Percentiles rank a stretch among this genome's conserved stretches.
These are phyloP conservation scores for Prunus mume DNA, from an alignment of 306 rosid species.

Conservation along the genomic window DNA sequence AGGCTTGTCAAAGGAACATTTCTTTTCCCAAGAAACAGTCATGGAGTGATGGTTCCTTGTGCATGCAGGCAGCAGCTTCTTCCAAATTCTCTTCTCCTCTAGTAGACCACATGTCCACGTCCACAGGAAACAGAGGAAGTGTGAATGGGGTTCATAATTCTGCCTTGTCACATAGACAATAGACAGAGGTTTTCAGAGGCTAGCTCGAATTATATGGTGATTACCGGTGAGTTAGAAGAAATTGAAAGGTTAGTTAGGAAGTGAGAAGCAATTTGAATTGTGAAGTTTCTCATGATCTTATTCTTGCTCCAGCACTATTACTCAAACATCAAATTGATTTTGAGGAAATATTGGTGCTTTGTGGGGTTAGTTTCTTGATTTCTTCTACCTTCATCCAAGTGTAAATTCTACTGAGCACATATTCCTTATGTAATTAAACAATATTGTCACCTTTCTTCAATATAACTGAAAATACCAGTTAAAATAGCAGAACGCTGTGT, in stretches of 20 bases:
- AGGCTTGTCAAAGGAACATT: neutral
- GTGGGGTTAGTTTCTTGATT: neutral
- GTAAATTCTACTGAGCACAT: neutral
- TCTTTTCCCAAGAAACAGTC: neutral
- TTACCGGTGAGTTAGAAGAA: neutral
- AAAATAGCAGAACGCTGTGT: neutral
- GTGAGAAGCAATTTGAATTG: constrained; percentile 1
- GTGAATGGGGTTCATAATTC: neutral
- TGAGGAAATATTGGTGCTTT: neutral
- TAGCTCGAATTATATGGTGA: neutral
- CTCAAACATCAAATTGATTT: neutral
- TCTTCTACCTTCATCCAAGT: constrained; percentile 1
- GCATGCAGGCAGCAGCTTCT: neutral
- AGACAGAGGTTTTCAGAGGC: neutral
- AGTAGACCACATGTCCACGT: neutral
- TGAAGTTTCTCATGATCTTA: neutral
- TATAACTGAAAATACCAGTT: neutral
- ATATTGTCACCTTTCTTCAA: neutral
- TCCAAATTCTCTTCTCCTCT: neutral
- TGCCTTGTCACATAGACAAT: neutral
- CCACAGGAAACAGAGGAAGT: neutral
- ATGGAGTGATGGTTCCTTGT: neutral
- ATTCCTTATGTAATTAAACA: neutral
- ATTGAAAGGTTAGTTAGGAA: neutral
- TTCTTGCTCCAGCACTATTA: neutral